A percentile compares a stretch with the other conserved stretches of the same genome.
Conservation (phyloP, 2,329 filamentous ascomycete genomes). For the Botrytis tulipae region DNA sequence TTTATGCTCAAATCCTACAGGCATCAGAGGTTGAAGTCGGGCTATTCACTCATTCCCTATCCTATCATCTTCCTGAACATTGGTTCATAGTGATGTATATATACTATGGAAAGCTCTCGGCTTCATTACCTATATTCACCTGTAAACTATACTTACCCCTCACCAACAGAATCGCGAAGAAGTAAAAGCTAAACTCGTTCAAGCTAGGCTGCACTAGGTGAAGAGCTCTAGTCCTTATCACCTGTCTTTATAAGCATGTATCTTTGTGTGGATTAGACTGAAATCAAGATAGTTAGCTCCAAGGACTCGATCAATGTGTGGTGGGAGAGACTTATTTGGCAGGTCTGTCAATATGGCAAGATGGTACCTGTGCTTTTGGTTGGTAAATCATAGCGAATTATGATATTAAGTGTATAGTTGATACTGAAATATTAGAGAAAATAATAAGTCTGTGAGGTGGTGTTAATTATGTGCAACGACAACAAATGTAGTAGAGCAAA, state of each 20-base stretch:
- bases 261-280: background rate
- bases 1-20: background rate
- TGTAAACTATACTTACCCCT: background rate
- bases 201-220: background rate
- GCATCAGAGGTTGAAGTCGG: no score
- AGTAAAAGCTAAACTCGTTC: background rate
- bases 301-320: background rate
- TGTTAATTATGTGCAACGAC: accelerated
- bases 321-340: background rate
- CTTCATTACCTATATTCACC: background rate
- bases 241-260: background rate
- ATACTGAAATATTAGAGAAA: background rate
- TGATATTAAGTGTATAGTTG: background rate
- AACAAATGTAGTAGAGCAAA: background rate
- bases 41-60: accelerated
- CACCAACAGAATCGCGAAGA: accelerated
- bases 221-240: accelerated
- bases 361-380: background rate
- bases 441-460: accelerated
- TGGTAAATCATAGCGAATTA: background rate
- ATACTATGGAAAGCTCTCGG: accelerated
- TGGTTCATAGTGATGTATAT: background rate
- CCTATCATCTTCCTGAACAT: background rate
- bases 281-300: background rate
- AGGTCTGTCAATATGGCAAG: background rate